Percentiles rank a stretch among this genome's conserved stretches.
phyloP scores from a whole-genome alignment of 352 stramenopile genomes.

The Phytophthora brassicae region DNA sequence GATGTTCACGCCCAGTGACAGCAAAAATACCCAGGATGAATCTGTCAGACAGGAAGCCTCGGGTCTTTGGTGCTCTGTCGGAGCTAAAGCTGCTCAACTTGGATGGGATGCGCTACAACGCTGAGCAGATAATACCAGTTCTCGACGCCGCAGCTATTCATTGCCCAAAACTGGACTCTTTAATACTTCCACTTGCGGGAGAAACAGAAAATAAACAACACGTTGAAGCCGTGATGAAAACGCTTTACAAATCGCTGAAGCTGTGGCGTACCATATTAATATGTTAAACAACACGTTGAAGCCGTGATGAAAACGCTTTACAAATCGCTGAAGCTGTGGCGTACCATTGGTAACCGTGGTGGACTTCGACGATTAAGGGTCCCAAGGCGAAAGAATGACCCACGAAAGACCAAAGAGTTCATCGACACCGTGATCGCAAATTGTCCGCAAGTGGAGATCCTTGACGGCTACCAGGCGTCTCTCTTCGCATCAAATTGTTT shows the following conservation, averaged over 20 bases:
- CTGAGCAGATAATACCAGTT: not conserved
- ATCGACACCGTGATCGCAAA: conserved; percentile 28
- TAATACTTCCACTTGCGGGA: not conserved
- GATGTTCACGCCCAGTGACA: not conserved
- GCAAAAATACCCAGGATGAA: not conserved
- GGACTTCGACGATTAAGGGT: conserved; percentile 32
- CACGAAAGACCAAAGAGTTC: conserved; percentile 23
- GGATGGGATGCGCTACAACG: not conserved
- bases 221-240: not conserved
- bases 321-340: not conserved
- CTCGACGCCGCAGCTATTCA: not conserved
- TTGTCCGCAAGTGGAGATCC: conserved; percentile 27
- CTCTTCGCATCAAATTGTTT: conserved; percentile 19
- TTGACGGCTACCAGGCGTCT: conserved; percentile 35
- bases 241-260: not conserved
- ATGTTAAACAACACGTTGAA: not conserved
- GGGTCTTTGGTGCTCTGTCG: not conserved
- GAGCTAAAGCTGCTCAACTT: not conserved
- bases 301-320: not conserved
- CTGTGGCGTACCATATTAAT: too few relatives aligned
- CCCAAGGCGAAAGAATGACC: conserved; percentile 5
- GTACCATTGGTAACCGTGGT: conserved; percentile 13
- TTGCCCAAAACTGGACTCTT: not conserved
- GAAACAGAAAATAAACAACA: not conserved
- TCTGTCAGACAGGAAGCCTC: not conserved